Base-by-base conservation (phyloP, 2,329 filamentous ascomycete species). In the Colletotrichum lindemuthianum region DNA sequence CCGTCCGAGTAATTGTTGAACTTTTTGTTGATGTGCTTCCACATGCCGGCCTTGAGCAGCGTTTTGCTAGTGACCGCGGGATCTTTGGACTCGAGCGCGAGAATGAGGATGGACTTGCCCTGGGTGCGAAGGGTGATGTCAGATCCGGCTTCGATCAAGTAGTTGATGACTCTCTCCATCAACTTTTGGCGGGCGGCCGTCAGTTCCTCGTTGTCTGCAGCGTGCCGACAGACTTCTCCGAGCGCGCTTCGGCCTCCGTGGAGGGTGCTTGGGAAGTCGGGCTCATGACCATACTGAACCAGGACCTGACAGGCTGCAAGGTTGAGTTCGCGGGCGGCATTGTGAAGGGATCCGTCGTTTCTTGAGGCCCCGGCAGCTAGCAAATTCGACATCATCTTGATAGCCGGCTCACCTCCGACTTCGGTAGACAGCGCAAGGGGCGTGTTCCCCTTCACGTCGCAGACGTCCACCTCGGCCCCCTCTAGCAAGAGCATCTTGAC, bases 281-380 rank as follows among this genome's bases (percentile, higher is more conserved):
- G 81, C 13, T 89, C 85, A 64, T 91, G 88, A 2, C 84, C 85
- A 66, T 84, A 77, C 49, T 88, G 78, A 6, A 90, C 75, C 2
- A 92, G 77, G 2, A 87, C 77, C 53, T 81, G 79, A 66, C 89
- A 84, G 2, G 83, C 84, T 11, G 82, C 75, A 0, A 88, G 67
- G 67, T 90, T 86, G 16, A 91, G 78, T 50, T 85, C 82, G 11
- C 86, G 79, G 0, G 88, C 84, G 4, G 88, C 86, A 65, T 90
- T 88, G 69, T 91, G 89, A 3, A 92, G 78, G 2, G 87, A 90
- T 0, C 88, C 88, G 64, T 92, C 89, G 61, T 91, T 87, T 45
- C 79, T 81, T 2, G 84, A 81, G 1, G 86, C 84, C 16, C 86
- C 84, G 0, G 85, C 83, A 0, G 81, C 81, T 6, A 89, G 77